phyloP scores from a whole-genome alignment of 148 eudicot species.

The Rheum nobile region DNA sequence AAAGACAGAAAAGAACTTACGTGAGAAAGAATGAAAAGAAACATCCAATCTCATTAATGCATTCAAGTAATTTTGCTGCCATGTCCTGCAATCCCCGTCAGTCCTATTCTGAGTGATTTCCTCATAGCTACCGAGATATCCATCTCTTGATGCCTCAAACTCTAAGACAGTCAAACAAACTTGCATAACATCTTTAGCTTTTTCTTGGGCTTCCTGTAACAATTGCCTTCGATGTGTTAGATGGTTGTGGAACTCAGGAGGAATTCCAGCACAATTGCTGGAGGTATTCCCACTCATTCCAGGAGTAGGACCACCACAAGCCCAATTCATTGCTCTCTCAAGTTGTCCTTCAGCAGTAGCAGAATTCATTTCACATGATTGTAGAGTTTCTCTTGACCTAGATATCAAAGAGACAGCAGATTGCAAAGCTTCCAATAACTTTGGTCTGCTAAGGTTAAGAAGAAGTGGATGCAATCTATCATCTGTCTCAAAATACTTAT shows the following conservation, averaged over 20 bases:
- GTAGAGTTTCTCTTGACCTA: slow-evolving; percentile 60
- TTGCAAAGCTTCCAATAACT: slow-evolving; percentile 58
- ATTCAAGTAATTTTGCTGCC: slow-evolving; percentile 83
- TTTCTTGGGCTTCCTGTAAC: slow-evolving; percentile 59
- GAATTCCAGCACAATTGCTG: slow-evolving; percentile 55
- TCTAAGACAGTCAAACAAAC: slow-evolving; percentile 64
- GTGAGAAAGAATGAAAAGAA: slow-evolving; percentile 63
- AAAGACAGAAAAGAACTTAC: slow-evolving; percentile 35
- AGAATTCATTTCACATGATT: slow-evolving; percentile 78
- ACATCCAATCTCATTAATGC: slow-evolving; percentile 69
- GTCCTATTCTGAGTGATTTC: slow-evolving; percentile 43
- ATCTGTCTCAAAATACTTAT: slow-evolving; percentile 45
- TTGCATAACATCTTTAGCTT: slow-evolving; percentile 62
- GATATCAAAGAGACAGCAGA: slow-evolving; percentile 61
- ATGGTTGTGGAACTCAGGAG: slow-evolving; percentile 88
- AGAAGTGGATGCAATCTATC: slow-evolving; percentile 49
- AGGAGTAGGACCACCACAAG: slow-evolving; percentile 79
- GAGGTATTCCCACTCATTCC: slow-evolving; percentile 31
- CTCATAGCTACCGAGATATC: slow-evolving; percentile 42
- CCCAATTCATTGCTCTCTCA: slow-evolving; percentile 99
- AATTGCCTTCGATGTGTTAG: slow-evolving; percentile 56
- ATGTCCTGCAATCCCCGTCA: slow-evolving; percentile 57
- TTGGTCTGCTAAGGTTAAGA: slow-evolving; percentile 59
- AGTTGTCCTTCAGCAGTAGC: slow-evolving; percentile 86
- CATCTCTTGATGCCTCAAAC: slow-evolving; percentile 97